phyloP scores from a whole-genome alignment of 495 filamentous ascomycete species.

The Melanomma pulvis-pyrius region DNA sequence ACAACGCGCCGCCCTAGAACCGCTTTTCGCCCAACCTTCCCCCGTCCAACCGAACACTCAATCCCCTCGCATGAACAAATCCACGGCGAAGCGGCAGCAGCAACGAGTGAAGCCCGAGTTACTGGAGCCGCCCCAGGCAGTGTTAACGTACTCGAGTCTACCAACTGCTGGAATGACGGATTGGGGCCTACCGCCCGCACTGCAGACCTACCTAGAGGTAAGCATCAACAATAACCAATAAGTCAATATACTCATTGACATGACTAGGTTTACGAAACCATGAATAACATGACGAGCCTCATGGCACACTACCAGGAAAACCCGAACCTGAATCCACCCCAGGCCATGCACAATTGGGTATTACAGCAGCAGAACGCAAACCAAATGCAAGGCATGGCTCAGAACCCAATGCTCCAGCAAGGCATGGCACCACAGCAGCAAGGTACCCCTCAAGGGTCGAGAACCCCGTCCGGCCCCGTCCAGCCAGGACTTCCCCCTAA shows the following conservation, averaged over 20 bases:
- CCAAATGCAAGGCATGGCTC: slow-evolving; percentile 39
- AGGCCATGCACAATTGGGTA: slow-evolving; percentile 43
- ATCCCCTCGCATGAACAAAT: slow-evolving; percentile 49
- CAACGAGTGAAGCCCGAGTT: slow-evolving; percentile 31
- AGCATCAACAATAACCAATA: slow-evolving; percentile 2
- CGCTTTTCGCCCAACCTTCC: slow-evolving; percentile 34
- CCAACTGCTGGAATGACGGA: slow-evolving; percentile 35
- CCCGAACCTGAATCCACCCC: slow-evolving; percentile 35
- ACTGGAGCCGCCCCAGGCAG: slow-evolving; percentile 28
- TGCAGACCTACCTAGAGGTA: slow-evolving; percentile 47
- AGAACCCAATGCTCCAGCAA: slow-evolving; percentile 28
- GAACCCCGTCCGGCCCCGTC: slow-evolving; percentile 24
- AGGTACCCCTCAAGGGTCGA: slow-evolving; percentile 27
- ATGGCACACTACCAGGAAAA: slow-evolving; percentile 45
- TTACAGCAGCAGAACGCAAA: slow-evolving; percentile 34
- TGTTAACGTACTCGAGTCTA: slow-evolving; percentile 38
- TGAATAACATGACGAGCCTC: slow-evolving; percentile 45
- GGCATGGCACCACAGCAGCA: slow-evolving; percentile 20
- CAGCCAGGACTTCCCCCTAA: slow-evolving; percentile 37
- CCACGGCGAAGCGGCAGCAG: slow-evolving; percentile 29
- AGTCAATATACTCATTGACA: slow-evolving; percentile 1
- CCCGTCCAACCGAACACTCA: slow-evolving; percentile 35
- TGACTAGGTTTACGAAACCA: slow-evolving; percentile 46
- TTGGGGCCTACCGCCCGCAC: slow-evolving; percentile 37
- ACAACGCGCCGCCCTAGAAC: slow-evolving; percentile 34